Conservation (phyloP, 2,329 filamentous ascomycete species). For the Aspergillus sojae region DNA sequence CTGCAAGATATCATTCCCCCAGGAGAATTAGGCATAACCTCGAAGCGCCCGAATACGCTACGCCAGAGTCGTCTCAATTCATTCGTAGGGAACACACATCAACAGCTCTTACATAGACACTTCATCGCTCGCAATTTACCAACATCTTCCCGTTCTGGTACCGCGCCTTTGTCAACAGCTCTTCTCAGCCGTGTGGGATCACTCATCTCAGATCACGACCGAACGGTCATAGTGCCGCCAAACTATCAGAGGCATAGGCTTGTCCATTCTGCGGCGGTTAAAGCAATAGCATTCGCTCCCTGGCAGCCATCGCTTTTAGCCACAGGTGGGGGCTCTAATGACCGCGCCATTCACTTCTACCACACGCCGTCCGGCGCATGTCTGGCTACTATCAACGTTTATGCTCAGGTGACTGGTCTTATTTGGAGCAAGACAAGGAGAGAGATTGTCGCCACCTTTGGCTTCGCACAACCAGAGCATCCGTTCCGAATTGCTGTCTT, state of each 20-base stretch:
- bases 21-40: constrained; percentile 15
- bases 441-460: constrained; percentile 92
- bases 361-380: constrained; percentile 81
- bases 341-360: constrained; percentile 95
- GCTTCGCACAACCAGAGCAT: constrained; percentile 89
- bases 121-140: constrained; percentile 28
- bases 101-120: constrained; percentile 26
- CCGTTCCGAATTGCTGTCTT: constrained; percentile 88
- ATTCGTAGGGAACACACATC: constrained; percentile 21
- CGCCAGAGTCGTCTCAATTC: constrained; percentile 25
- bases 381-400: constrained; percentile 87
- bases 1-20: constrained; percentile 56
- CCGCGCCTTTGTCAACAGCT: constrained; percentile 20
- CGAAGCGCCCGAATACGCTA: neutral
- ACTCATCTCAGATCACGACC: constrained; percentile 35
- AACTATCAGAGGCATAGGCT: constrained; percentile 71
- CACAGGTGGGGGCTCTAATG: constrained; percentile 89
- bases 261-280: constrained; percentile 83
- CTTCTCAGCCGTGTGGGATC: constrained; percentile 30
- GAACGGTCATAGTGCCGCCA: constrained; percentile 53
- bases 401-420: constrained; percentile 88
- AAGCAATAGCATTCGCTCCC: constrained; percentile 94
- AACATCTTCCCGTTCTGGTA: constrained; percentile 27
- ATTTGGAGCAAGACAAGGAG: constrained; percentile 84
- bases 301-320: constrained; percentile 88